Base-by-base conservation (phyloP, 805 yeast genomes). In the Lachancea meyersii region DNA sequence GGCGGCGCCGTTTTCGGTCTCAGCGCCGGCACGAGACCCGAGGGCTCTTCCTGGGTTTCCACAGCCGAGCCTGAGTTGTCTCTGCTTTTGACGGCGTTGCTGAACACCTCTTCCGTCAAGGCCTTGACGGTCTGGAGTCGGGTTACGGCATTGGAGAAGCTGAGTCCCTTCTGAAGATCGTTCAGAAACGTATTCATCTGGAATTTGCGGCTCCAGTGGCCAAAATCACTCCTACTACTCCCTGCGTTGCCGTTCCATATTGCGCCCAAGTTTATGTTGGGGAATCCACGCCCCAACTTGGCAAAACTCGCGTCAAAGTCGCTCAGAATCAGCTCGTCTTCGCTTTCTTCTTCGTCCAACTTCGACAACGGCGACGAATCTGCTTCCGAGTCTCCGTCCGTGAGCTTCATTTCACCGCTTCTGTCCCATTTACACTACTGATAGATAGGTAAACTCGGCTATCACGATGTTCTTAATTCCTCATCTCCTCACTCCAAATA, bases 81-180 rank as follows among this genome's bases (percentile, higher is more conserved):
- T 9, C 32, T 18, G 32, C 9, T 32, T n/a, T 22, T 21, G 33
- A 42, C 23, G 3, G 45, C 34, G 22, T 37, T 42, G 18, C 37
- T 32, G 4, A 61, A 57, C 1, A 63, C 61, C 28, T 60, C 58
- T 37, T 61, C 67, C 31, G 61, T 43, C 3, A 59, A 18, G 0
- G 58, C 58, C 35, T 63, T 50, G 36, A 58, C 57, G 8, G 59
- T 65, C 47, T 75, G 79, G 36, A 78, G 66, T 31, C 80, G 51
- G 32, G 74, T 77, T 6, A 76, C 58, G 1, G 84, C 81, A 13
- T 73, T 65, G 31, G 70, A 67, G 10, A 76, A 62, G 11, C 76
- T 70, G 33, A 71, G 63, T 7, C 82, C 82, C 41, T 65, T 58
- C 41, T 60, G 65, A 38, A 63, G 50, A 40, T 65, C 68, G 19